These are phyloP conservation scores for Nannizziopsis arthrosporioides DNA, from an alignment of 2,329 filamentous ascomycete species.

Conservation along the genomic window DNA sequence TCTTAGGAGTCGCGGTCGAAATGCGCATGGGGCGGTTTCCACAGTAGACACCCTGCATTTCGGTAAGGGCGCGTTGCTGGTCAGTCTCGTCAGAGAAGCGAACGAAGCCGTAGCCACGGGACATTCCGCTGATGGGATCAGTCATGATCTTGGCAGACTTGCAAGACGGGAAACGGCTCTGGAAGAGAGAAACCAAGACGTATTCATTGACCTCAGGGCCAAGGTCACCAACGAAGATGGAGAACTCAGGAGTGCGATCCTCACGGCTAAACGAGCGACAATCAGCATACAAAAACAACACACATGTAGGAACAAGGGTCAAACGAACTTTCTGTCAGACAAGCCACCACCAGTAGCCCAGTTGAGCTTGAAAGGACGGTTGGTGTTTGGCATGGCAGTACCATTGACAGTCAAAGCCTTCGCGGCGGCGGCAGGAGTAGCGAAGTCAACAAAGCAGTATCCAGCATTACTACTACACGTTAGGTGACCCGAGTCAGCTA, in stretches of 20 bases:
- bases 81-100: constrained; percentile 92
- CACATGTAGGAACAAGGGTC: not conserved
- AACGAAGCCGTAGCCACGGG: constrained; percentile 93
- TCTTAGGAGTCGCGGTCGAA: constrained; percentile 95
- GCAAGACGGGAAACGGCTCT: constrained; percentile 90
- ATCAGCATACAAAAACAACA: not conserved
- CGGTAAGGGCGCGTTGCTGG: constrained; percentile 85
- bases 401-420: constrained; percentile 90
- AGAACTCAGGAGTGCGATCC: constrained; percentile 90
- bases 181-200: constrained; percentile 91
- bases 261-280: constrained; percentile 49
- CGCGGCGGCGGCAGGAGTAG: constrained; percentile 66
- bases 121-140: constrained; percentile 94
- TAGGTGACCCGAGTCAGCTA: constrained; percentile 18
- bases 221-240: constrained; percentile 95
- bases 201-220: constrained; percentile 98
- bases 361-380: constrained; percentile 95
- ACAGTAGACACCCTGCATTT: constrained; percentile 99
- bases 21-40: constrained; percentile 98
- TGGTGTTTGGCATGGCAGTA: constrained; percentile 79
- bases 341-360: constrained; percentile 96
- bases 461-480: constrained; percentile 67
- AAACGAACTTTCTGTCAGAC: constrained; percentile 68
- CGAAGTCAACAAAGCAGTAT: constrained; percentile 97
- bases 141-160: constrained; percentile 99